Evolutionary conservation across 371 early-diverging fungal genomes (phyloP), one percentile per base, ranked within the genome.

Genomic region (Dichotomocladium elegans): DNA sequence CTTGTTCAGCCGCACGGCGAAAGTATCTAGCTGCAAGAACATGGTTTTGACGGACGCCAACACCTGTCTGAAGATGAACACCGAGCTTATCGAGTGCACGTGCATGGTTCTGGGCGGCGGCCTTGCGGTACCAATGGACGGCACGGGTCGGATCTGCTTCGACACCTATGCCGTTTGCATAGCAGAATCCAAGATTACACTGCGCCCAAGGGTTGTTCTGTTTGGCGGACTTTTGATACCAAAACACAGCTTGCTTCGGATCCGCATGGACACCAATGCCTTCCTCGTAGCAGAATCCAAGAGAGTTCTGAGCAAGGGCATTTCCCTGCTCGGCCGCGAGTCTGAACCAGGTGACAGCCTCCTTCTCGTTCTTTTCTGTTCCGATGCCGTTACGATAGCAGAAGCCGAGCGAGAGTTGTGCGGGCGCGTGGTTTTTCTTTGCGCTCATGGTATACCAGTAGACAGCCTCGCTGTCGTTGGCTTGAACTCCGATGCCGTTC

Each of bases 151-250:
- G 63, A 55, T 89, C 75, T 52, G 72, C 63, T 27, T 61, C 52
- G n/a, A 80, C 81, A 41, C 91, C 94, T 30, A 86, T 81, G 10
- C 95, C 96, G 60, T 89, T 85, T 47, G 90, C 90, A 72, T 88
- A 92, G 64, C 90, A 88, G 61, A 83, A 87, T 21, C 91, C 95
- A 4, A 97, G 70, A 57, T 86, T 82, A 73, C 91, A 92, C 61
- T 91, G 91, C 7, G 95, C 95, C 81, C 90, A 90, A 24, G 88
- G 80, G 70, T 92, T 91, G 43, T 88, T 89, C 61, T 87, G 83
- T 14, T 74, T 72, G 0, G 98, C 92, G 0, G 94, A 78, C 46
- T 77, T 70, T 41, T 67, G 64, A 63, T 93, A 96, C 91, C 91
- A 95, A 37, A 77, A 64, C 10, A 93, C 85, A 2, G 95, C 95